phyloP scores from a whole-genome alignment of 495 filamentous ascomycete species.

The Penicillium egyptiacum region DNA sequence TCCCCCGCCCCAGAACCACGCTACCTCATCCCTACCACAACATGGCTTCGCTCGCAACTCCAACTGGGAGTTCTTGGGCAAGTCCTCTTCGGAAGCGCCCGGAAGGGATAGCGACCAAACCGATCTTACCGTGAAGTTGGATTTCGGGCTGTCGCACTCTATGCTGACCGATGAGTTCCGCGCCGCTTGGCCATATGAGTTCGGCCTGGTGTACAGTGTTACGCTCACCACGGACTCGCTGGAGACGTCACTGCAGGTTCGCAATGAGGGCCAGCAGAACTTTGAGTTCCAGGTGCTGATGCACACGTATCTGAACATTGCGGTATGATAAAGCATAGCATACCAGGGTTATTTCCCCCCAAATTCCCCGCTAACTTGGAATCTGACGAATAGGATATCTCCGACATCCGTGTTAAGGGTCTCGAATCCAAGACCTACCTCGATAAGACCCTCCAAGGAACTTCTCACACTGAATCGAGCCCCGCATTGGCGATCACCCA shows the following conservation, averaged over 20 bases:
- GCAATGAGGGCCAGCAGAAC: conserved; percentile 71
- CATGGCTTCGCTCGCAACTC: conserved; percentile 95
- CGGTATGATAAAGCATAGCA: conserved; percentile 52
- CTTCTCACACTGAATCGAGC: conserved; percentile 57
- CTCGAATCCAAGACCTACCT: conserved; percentile 71
- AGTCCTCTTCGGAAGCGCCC: conserved; percentile 67
- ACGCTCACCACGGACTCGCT: conserved; percentile 72
- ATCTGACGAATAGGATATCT: conserved; percentile 62
- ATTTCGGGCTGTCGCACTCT: conserved; percentile 81
- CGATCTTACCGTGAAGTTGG: conserved; percentile 77
- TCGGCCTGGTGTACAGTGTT: conserved; percentile 90
- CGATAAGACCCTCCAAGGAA: conserved; percentile 73
- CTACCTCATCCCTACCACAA: conserved; percentile 75
- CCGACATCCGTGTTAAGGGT: conserved; percentile 63
- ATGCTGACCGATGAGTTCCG: conserved; percentile 64
- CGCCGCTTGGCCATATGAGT: conserved; percentile 75
- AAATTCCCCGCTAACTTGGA: background rate
- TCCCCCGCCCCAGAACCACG: conserved; percentile 68
- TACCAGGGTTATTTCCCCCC: background rate
- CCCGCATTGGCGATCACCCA: conserved; percentile 57
- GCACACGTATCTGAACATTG: conserved; percentile 84
- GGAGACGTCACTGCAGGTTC: conserved; percentile 80
- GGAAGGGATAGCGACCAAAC: conserved; percentile 38
- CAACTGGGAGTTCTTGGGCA: conserved; percentile 62
- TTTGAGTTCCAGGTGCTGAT: conserved; percentile 90